Conservation (phyloP, 2,329 filamentous ascomycete genomes). For the Cercospora citrullina region DNA sequence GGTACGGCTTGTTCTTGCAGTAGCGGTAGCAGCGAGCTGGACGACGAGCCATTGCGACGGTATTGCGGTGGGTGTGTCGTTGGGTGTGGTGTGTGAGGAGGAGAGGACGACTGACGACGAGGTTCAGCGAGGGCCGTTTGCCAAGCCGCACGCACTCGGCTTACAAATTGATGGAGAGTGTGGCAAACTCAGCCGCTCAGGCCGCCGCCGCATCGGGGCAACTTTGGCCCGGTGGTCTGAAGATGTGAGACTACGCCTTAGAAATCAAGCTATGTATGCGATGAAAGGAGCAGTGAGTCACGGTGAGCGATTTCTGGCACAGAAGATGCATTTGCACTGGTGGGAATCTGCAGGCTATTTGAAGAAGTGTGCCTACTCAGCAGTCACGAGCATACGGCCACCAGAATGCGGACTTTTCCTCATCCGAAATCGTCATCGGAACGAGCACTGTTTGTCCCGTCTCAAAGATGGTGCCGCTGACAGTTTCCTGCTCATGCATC, state of each 20-base stretch:
- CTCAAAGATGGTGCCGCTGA: neutral
- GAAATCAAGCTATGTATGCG: neutral
- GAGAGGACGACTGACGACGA: constrained; percentile 26
- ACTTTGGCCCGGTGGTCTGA: neutral
- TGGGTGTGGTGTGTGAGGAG: constrained; percentile 44
- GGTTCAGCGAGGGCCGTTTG: constrained; percentile 14
- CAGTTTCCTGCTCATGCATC: neutral
- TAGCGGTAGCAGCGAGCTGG: constrained; percentile 96
- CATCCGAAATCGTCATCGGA: neutral
- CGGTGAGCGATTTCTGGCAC: neutral
- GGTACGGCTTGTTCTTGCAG: constrained; percentile 99
- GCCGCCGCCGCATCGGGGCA: neutral
- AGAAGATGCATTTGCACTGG: neutral
- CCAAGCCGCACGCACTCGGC: constrained; percentile 6
- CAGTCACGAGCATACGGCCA: neutral
- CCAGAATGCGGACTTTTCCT: neutral
- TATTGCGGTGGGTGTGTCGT: constrained; percentile 50
- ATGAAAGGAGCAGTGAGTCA: neutral
- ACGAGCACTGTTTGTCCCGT: neutral
- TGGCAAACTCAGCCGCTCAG: constrained; percentile 6
- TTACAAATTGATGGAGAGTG: constrained; percentile 3
- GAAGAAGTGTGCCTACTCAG: neutral
- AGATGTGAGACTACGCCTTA: neutral
- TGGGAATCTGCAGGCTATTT: neutral
- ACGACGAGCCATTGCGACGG: constrained; percentile 97